Conservation (phyloP, 75 land plant species). For the Cryptomeria japonica region DNA sequence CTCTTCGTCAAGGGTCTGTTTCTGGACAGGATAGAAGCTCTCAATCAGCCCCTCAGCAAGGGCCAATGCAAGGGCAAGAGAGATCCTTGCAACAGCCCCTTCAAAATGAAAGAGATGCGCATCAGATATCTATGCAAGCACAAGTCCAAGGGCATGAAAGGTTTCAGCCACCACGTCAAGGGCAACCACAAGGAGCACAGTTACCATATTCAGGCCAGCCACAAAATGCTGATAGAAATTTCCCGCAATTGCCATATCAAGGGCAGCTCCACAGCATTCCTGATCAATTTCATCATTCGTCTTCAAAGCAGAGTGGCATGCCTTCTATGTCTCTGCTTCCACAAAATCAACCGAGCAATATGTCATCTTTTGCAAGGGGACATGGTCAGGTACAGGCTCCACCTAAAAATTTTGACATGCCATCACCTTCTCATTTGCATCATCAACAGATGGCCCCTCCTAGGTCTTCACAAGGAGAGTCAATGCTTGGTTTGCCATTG, state of each 20-base stretch:
- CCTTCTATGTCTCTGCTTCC: conserved; percentile 12
- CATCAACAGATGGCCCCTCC: conserved; percentile 15
- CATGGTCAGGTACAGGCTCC: conserved; percentile 18
- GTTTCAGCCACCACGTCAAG: conserved; percentile 15
- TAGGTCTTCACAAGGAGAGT: conserved; percentile 15
- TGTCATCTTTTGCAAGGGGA: conserved; percentile 28
- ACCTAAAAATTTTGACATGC: conserved; percentile 16
- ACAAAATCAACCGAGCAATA: conserved; percentile 15
- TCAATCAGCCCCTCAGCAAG: neutral
- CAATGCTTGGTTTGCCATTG: conserved; percentile 15
- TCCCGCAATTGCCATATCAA: conserved; percentile 14
- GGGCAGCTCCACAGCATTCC: conserved; percentile 2
- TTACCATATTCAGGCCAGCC: conserved; percentile 10
- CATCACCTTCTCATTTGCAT: conserved; percentile 9
- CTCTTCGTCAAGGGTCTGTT: conserved; percentile 7
- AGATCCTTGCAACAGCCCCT: conserved; percentile 7
- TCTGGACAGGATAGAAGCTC: conserved; percentile 13
- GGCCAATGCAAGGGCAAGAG: conserved; percentile 5
- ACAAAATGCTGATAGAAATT: neutral
- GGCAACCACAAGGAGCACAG: conserved; percentile 14
- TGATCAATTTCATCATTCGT: conserved; percentile 10
- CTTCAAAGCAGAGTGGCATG: neutral
- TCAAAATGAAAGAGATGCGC: conserved; percentile 7
- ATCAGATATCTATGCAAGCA: conserved; percentile 4
- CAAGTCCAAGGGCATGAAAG: conserved; percentile 7